A percentile compares a stretch with the other conserved stretches of the same genome.
phyloP scores from a whole-genome alignment of 208 protist species.

The Leishmania arabica region DNA sequence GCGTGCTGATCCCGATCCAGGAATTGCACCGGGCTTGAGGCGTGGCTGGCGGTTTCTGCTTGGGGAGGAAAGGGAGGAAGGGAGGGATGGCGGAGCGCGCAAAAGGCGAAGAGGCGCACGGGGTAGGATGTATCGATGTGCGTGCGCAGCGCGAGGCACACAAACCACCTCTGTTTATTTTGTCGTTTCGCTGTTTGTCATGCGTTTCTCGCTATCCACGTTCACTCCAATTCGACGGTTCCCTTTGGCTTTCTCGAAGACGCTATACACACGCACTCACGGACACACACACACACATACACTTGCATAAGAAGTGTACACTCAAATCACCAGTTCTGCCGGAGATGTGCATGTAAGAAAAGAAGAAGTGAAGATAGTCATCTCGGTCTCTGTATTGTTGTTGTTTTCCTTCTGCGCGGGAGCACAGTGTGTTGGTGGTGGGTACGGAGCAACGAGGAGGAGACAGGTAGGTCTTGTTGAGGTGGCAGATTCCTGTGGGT shows the following conservation, averaged over 20 bases:
- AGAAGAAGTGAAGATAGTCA: neutral
- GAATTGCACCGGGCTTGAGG: constrained; percentile 18
- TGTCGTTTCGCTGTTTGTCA: neutral
- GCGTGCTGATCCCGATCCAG: constrained; percentile 48
- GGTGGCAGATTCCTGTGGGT: neutral
- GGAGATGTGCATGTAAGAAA: neutral
- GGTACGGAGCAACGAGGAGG: neutral
- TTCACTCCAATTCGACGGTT: neutral
- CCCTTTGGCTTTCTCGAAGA: neutral
- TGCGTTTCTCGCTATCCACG: neutral
- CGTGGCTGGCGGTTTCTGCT: neutral
- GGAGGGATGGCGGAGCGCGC: neutral
- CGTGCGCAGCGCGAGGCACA: neutral
- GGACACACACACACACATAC: neutral
- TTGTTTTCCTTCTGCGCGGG: neutral
- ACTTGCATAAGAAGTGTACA: neutral
- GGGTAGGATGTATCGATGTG: neutral
- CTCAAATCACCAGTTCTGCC: neutral
- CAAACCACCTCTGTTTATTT: neutral
- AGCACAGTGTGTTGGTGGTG: neutral
- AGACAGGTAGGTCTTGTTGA: neutral
- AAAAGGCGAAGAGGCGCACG: neutral
- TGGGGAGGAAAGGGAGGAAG: neutral
- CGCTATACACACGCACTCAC: neutral
- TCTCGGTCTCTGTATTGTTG: neutral